Conservation (phyloP, 805 yeast genomes). For the Scheffersomyces stipitis region DNA sequence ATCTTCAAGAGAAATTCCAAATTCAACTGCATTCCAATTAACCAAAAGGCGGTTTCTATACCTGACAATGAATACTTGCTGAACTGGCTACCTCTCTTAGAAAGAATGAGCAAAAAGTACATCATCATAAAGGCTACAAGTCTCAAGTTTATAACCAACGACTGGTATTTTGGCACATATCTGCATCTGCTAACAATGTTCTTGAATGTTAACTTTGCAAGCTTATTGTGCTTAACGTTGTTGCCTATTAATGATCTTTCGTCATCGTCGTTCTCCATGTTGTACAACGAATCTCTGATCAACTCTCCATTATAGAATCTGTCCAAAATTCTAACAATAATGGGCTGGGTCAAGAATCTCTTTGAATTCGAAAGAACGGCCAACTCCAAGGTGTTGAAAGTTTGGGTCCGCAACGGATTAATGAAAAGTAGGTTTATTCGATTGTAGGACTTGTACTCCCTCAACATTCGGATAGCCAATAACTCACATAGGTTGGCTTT, state of each 20-base stretch:
- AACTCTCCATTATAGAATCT: slow-evolving; percentile 55
- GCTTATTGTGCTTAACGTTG: slow-evolving; percentile 30
- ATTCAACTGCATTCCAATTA: slow-evolving; percentile 47
- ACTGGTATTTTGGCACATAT: slow-evolving; percentile 42
- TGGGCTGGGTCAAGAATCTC: slow-evolving; percentile 51
- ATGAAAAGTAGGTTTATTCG: slow-evolving; percentile 47
- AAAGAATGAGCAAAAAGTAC: slow-evolving; percentile 29
- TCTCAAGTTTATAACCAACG: slow-evolving; percentile 38
- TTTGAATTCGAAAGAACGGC: slow-evolving; percentile 55
- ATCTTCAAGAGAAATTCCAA: slow-evolving; percentile 47
- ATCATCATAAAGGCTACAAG: slow-evolving; percentile 29
- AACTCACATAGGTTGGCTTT: slow-evolving; percentile 53
- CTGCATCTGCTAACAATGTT: slow-evolving; percentile 30
- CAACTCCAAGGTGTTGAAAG: slow-evolving; percentile 49
- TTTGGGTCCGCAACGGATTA: slow-evolving; percentile 44
- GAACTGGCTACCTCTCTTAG: slow-evolving; percentile 12
- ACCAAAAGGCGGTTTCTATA: slow-evolving; percentile 41
- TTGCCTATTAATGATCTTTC: slow-evolving; percentile 14
- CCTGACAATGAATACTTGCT: neutral
- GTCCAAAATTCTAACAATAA: slow-evolving; percentile 45
- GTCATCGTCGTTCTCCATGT: slow-evolving; percentile 11
- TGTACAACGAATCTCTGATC: slow-evolving; percentile 17
- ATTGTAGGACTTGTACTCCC: slow-evolving; percentile 43
- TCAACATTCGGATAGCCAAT: slow-evolving; percentile 49
- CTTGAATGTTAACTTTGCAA: slow-evolving; percentile 29